These are phyloP conservation scores for Penicillium argentinense DNA, from an alignment of 495 filamentous ascomycete species.

Conservation along the genomic window DNA sequence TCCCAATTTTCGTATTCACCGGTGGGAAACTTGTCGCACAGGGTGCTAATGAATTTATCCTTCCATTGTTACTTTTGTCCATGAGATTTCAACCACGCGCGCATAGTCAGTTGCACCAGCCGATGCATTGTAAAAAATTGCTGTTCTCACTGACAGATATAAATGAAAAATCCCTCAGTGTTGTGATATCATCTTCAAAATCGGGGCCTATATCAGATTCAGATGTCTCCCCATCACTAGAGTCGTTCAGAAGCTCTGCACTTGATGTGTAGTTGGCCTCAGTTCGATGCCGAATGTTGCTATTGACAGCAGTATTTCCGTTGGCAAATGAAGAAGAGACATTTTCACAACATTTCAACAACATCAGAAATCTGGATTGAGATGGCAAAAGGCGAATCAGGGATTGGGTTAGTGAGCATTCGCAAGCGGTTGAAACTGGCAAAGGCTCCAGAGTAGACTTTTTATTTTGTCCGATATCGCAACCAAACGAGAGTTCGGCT, in stretches of 20 bases:
- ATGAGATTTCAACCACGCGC: constrained; percentile 2
- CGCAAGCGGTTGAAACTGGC: too few species aligned
- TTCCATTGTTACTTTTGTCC: constrained; percentile 29
- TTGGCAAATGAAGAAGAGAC: too few species aligned
- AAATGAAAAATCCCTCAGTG: neutral
- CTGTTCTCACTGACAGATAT: neutral
- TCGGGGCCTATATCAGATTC: neutral
- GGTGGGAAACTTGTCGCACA: neutral
- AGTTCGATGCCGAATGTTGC: constrained; percentile 2
- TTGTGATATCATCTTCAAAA: constrained; percentile 1
- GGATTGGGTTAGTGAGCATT: too few species aligned
- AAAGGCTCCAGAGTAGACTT: too few species aligned
- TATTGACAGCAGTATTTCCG: too few species aligned
- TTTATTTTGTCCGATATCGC: too few species aligned
- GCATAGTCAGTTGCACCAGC: neutral
- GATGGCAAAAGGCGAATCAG: too few species aligned
- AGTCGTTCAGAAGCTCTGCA: neutral
- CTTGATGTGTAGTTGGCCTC: neutral
- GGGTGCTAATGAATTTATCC: neutral
- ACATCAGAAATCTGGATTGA: too few species aligned
- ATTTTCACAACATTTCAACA: too few species aligned
- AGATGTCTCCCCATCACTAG: neutral
- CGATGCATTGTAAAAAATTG: neutral
- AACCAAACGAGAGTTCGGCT: too few species aligned
- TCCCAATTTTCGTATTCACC: constrained; percentile 7